A percentile compares a stretch with the other conserved stretches of the same genome.
Evolutionary conservation across 345 rosid species (phyloP).

Genomic region (Alliaria petiolata): DNA sequence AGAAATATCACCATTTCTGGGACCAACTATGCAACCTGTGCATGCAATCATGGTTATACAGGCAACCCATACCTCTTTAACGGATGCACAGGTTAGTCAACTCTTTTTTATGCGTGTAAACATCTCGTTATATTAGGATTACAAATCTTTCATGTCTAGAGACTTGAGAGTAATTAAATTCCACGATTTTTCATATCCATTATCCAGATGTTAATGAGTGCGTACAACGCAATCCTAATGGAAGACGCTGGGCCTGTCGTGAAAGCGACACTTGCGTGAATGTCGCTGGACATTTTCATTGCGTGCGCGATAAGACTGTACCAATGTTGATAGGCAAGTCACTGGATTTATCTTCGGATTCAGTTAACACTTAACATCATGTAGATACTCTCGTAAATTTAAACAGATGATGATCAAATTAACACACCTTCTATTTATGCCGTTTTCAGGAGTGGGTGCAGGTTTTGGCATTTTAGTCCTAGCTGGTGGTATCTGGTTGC

Average conservation of each 20-base stretch:
- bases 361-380: not conserved
- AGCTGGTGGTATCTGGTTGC: not conserved
- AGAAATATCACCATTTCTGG: not conserved
- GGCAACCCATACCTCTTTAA: constrained; percentile 31
- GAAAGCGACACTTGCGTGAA: not conserved
- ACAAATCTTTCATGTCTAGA: not conserved
- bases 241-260: not conserved
- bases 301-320: not conserved
- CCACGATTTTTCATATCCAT: not conserved
- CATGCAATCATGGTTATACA: not conserved
- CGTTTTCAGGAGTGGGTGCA: not conserved
- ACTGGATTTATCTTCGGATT: not conserved
- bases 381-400: not conserved
- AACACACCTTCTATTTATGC: not conserved
- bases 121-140: not conserved
- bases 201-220: not conserved
- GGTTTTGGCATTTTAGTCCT: not conserved
- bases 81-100: constrained; percentile 3
- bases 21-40: not conserved
- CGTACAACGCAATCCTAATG: too few relatives aligned
- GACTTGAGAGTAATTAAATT: too few relatives aligned
- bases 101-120: not conserved
- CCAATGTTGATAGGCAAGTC: not conserved
- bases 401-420: not conserved
- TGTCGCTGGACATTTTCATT: not conserved